Conservation (phyloP, 2,329 filamentous ascomycete genomes). For the Sclerotinia borealis region DNA sequence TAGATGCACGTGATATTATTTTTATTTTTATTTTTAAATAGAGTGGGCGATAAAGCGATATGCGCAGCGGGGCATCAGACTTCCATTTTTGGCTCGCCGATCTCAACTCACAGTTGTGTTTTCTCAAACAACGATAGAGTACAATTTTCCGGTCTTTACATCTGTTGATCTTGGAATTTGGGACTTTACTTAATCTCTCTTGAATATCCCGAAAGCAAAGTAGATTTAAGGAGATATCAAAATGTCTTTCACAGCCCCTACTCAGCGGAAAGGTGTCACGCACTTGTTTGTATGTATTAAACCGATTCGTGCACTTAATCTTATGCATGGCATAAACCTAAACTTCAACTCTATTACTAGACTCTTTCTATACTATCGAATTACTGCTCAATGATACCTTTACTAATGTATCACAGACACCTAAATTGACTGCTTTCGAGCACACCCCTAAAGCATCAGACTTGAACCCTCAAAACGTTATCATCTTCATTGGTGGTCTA, state of each 20-base stretch:
- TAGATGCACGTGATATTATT: neutral
- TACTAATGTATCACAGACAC: conserved; percentile 19
- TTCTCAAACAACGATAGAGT: neutral
- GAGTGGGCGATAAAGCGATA: neutral
- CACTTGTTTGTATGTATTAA: conserved; percentile 19
- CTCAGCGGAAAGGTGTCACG: conserved; percentile 14
- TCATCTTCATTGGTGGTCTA: conserved; percentile 51
- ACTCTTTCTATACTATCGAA: neutral
- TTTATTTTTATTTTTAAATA: too few relatives aligned
- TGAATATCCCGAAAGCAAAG: neutral
- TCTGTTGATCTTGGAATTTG: neutral
- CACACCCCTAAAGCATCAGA: conserved; percentile 22
- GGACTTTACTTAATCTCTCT: neutral
- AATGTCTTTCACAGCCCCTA: neutral
- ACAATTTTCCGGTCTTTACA: neutral
- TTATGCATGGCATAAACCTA: neutral
- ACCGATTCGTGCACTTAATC: neutral
- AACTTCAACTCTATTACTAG: neutral
- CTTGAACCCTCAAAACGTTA: conserved; percentile 35
- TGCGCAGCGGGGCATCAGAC: neutral
- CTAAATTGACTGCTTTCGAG: conserved; percentile 32
- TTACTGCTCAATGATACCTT: neutral
- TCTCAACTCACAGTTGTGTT: neutral
- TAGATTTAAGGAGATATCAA: neutral
- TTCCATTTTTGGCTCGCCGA: neutral